Percentiles rank a stretch among this genome's conserved stretches.
phyloP scores from a whole-genome alignment of 179 eudicot species.

The Silene coronaria region DNA sequence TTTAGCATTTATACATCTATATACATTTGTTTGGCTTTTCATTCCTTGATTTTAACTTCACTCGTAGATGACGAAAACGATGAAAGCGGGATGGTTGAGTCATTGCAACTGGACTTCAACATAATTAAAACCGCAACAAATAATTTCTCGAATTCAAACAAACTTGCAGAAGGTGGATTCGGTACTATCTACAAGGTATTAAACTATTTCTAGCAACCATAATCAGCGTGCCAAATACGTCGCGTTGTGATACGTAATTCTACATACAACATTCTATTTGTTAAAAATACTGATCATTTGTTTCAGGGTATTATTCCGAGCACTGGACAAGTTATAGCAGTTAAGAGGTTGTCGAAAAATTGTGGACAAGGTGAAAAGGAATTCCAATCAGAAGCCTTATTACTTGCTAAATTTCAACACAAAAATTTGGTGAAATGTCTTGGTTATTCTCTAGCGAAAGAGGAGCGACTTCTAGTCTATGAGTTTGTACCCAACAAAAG shows the following conservation, averaged over 20 bases:
- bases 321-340: conserved; percentile 22
- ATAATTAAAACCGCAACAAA: no score
- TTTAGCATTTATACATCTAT: no score
- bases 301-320: conserved; percentile 14
- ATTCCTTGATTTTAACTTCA: no score
- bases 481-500: conserved; percentile 30
- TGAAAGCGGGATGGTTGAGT: conserved; percentile 9
- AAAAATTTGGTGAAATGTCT: conserved; percentile 18
- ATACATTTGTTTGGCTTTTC: no score
- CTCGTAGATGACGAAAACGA: conserved; percentile 6
- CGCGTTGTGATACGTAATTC: no score
- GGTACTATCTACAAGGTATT: conserved; percentile 23
- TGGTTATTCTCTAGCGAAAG: conserved; percentile 18
- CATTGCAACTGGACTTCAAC: conserved; percentile 18
- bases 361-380: conserved; percentile 22
- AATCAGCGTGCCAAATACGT: no score
- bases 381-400: conserved; percentile 24
- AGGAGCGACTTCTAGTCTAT: conserved; percentile 32
- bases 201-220: no score
- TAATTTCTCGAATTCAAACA: conserved; percentile 20
- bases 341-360: conserved; percentile 26
- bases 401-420: conserved; percentile 15
- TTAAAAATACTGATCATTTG: no score
- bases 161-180: conserved; percentile 22
- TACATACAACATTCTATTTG: no score